Evolutionary conservation across 2,329 filamentous ascomycete genomes (phyloP).

Genomic region (Colletotrichum trifolii): DNA sequence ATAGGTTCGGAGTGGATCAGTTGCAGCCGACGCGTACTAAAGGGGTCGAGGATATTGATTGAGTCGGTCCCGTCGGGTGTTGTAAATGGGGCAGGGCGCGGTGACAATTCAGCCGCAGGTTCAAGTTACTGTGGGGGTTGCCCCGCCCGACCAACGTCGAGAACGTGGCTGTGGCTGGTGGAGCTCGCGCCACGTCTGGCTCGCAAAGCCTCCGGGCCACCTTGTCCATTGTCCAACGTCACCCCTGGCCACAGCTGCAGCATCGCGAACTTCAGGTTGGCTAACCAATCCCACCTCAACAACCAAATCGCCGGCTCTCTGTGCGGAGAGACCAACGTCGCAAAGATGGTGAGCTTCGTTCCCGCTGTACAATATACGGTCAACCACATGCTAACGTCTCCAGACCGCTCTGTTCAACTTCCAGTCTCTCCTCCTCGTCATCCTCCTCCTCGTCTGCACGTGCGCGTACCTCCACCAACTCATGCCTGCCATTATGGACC

Average conservation of each 20-base stretch:
- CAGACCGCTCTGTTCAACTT: conserved; percentile 99
- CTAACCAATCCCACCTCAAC: conserved; percentile 19
- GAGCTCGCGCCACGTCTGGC: conserved; percentile 28
- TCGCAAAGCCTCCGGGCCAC: conserved; percentile 29
- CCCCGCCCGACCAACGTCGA: background rate
- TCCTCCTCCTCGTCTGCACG: conserved; percentile 95
- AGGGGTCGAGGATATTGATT: too few species aligned
- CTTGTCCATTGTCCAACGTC: conserved; percentile 28
- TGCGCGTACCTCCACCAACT: conserved; percentile 93
- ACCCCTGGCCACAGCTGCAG: conserved; percentile 13
- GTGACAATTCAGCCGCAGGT: background rate
- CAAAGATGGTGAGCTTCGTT: conserved; percentile 41
- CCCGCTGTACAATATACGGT: background rate
- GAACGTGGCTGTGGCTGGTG: conserved; percentile 11
- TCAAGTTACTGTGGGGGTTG: conserved; percentile 16
- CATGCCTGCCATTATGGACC: conserved; percentile 89
- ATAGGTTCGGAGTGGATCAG: background rate
- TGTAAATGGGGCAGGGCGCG: background rate
- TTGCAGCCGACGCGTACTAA: too few species aligned
- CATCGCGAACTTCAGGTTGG: conserved; percentile 21
- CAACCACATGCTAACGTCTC: conserved; percentile 21
- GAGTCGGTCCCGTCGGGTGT: too few species aligned
- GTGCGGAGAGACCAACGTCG: conserved; percentile 24
- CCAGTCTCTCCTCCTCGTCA: conserved; percentile 92
- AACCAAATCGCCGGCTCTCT: conserved; percentile 18